A percentile compares a stretch with the other conserved stretches of the same genome.
Evolutionary conservation across 176 grass and related monocot genomes (phyloP).

Genomic region (Carex littledalei): DNA sequence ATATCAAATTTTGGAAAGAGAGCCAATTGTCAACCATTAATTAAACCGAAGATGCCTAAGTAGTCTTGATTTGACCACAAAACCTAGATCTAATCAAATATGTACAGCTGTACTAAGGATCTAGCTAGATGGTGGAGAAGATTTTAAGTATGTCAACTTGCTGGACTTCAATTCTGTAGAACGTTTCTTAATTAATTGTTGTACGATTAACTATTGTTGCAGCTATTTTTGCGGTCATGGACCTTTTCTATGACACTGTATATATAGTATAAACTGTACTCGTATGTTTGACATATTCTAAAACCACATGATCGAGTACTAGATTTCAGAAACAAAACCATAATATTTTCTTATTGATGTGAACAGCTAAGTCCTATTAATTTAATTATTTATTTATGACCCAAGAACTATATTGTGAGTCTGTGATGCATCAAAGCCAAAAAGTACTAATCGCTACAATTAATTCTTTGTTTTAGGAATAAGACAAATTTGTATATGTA

Average conservation of each 20-base stretch:
- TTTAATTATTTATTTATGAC: background rate
- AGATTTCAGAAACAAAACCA: background rate
- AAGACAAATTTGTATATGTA: too few relatives aligned
- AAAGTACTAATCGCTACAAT: background rate
- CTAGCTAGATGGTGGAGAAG: background rate
- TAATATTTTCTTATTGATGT: background rate
- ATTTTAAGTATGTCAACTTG: background rate
- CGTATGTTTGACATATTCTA: background rate
- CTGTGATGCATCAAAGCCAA: background rate
- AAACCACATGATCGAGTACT: background rate
- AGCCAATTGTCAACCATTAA: background rate
- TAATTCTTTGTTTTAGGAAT: background rate
- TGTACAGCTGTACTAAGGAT: background rate
- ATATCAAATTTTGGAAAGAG: background rate
- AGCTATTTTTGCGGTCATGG: background rate
- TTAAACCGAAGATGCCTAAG: background rate
- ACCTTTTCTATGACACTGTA: background rate
- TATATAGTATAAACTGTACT: background rate
- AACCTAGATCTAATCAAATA: background rate
- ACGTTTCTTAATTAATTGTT: background rate
- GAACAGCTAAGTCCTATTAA: background rate
- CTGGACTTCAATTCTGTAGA: background rate
- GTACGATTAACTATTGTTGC: background rate
- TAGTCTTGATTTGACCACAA: background rate
- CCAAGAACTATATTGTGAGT: background rate